phyloP scores from a whole-genome alignment of 257 asterid species.

The Nicotiana otophora region DNA sequence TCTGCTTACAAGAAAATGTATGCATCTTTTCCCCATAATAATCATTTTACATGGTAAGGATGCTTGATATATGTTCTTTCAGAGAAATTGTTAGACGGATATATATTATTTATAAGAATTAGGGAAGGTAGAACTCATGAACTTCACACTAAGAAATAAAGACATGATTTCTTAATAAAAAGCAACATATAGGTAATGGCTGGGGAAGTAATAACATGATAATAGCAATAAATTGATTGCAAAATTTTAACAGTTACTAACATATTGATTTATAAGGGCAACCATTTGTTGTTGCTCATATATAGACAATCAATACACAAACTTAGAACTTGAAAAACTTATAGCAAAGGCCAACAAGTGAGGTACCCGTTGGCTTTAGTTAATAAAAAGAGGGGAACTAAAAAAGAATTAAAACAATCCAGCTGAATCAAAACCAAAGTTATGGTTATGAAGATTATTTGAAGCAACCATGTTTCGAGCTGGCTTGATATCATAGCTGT shows the following conservation, averaged over 20 bases:
- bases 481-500: conserved; percentile 52
- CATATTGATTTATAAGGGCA: background rate
- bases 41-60: background rate
- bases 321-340: background rate
- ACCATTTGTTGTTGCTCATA: background rate
- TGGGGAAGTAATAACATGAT: too few relatives aligned
- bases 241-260: too few relatives aligned
- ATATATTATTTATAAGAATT: too few relatives aligned
- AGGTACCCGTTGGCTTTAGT: background rate
- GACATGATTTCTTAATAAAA: too few relatives aligned
- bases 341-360: background rate
- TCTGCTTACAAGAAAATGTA: background rate
- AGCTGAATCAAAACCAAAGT: background rate
- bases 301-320: background rate
- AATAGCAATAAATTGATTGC: too few relatives aligned
- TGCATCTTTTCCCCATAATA: background rate
- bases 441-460: background rate
- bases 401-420: conserved; percentile 29
- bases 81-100: too few relatives aligned
- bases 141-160: too few relatives aligned
- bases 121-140: too few relatives aligned
- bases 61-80: too few relatives aligned
- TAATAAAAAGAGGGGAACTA: background rate
- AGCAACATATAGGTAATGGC: conserved; percentile 24
- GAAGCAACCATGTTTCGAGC: conserved; percentile 12